These are phyloP conservation scores for Leccinum broughii DNA, from an alignment of 768 basidiomycete genomes.

Conservation along the genomic window DNA sequence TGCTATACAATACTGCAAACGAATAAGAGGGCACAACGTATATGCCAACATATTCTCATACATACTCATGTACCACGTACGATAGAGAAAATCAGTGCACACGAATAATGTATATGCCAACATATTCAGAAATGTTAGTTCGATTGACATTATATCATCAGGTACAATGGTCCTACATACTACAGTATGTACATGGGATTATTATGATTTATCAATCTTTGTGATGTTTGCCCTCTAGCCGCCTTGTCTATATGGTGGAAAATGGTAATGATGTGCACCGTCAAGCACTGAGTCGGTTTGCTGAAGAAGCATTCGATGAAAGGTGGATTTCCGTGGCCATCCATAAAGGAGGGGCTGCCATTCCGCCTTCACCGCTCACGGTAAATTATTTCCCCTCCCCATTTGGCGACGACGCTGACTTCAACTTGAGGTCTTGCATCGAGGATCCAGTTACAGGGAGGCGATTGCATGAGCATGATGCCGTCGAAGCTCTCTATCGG, in stretches of 20 bases:
- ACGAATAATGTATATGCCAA: too few relatives aligned
- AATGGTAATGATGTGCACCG: constrained; percentile 56
- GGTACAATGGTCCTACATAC: too few relatives aligned
- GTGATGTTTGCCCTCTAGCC: constrained; percentile 41
- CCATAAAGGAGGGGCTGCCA: constrained; percentile 33
- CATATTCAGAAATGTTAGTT: too few relatives aligned
- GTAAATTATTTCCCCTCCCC: constrained; percentile 44
- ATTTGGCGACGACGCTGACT: constrained; percentile 44
- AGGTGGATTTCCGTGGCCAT: constrained; percentile 51
- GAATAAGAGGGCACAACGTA: too few relatives aligned
- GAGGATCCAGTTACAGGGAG: constrained; percentile 64
- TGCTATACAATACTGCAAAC: too few relatives aligned
- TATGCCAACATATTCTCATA: too few relatives aligned
- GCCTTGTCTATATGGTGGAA: constrained; percentile 65
- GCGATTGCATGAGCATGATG: constrained; percentile 58
- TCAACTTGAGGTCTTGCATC: constrained; percentile 38
- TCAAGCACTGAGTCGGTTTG: constrained; percentile 47
- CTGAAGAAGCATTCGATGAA: constrained; percentile 41
- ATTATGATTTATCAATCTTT: too few relatives aligned
- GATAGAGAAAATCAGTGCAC: too few relatives aligned
- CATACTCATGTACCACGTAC: too few relatives aligned
- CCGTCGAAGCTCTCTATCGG: constrained; percentile 55
- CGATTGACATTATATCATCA: too few relatives aligned
- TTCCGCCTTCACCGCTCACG: constrained; percentile 47
- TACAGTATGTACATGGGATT: too few relatives aligned